Base-by-base conservation (phyloP, 768 basidiomycete species). In the Fibroporia radiculosa region DNA sequence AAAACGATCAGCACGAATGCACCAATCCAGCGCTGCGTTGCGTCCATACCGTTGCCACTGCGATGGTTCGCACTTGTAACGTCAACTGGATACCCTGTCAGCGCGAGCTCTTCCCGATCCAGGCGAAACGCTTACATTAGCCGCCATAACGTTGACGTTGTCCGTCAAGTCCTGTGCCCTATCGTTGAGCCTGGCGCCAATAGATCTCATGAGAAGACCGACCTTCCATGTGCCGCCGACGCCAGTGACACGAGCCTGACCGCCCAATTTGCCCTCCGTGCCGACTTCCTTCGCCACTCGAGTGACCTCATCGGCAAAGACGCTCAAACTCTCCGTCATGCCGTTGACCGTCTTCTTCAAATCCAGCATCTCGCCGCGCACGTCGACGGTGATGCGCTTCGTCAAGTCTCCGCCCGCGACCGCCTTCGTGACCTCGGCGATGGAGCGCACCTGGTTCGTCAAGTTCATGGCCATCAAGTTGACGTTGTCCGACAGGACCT, bases 191-290 rank as follows among this genome's bases (percentile, higher is more conserved):
- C 18, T 8, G 1, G 19, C 2, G 13, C 16, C 25, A n/a, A 13
- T 3, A n/a, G n/a, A n/a, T 31, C 29, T n/a, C 29, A 37, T 36
- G n/a, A 10, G 29, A 31, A 31, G n/a, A 31, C 48, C 16, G 35
- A 70, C 73, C 70, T 92, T 92, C 96, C 96, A 98, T 0, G 91
- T 95, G 39, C 96, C 96, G 48, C 90, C 89, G 35, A 99, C 91
- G 58, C 92, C 89, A 50, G 83, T 84, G 28, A 98, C 96, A 43
- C 83, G 75, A 1, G 93, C 96, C 56, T 95, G 93, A 8, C 93
- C 95, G 40, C 95, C 96, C 57, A 98, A 72, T 54, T 82, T 76
- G 26, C 95, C 96, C 61, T 98, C 96, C 6, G 93, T 97, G 23
- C 96, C 96, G 60, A 98, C 96, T 66, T 98, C 93, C 52, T 90